These are phyloP conservation scores for Hygrophila difformis DNA, from an alignment of 257 asterid species.

Conservation along the genomic window DNA sequence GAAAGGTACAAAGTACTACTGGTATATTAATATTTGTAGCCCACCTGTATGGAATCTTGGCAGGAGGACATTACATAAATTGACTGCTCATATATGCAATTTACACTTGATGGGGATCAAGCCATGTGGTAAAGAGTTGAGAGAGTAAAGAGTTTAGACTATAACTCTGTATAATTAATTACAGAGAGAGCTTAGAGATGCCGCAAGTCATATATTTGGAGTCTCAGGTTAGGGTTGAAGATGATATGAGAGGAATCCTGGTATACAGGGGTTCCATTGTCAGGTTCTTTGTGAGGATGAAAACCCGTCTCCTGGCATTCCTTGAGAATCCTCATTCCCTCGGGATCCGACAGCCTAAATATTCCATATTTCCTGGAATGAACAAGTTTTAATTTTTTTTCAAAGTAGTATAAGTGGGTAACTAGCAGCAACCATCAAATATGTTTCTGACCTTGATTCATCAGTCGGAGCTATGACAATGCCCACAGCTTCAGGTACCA, in stretches of 20 bases:
- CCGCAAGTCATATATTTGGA: constrained; percentile 37
- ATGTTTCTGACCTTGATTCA: constrained; percentile 28
- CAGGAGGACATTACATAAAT: constrained; percentile 3
- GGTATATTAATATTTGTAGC: no score
- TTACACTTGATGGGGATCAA: background rate
- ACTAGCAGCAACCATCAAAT: background rate
- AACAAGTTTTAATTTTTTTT: background rate
- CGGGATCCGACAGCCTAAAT: constrained; percentile 33
- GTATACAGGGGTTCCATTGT: constrained; percentile 26
- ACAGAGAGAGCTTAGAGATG: constrained; percentile 14
- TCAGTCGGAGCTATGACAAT: constrained; percentile 50
- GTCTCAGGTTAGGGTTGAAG: constrained; percentile 34
- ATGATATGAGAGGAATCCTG: constrained; percentile 29
- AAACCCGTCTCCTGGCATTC: constrained; percentile 37
- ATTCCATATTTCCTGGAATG: constrained; percentile 31
- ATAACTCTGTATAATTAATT: no score
- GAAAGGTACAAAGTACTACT: constrained; percentile 8
- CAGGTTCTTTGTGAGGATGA: constrained; percentile 34
- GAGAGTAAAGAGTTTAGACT: no score
- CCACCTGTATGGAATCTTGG: constrained; percentile 8
- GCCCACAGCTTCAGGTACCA: constrained; percentile 51
- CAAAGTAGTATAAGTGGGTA: background rate
- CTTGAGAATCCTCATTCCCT: constrained; percentile 36
- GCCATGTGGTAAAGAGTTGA: no score
- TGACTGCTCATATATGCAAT: constrained; percentile 7